phyloP scores from a whole-genome alignment of 1,139 yeast species.

The Magnusiomyces paraingens region DNA sequence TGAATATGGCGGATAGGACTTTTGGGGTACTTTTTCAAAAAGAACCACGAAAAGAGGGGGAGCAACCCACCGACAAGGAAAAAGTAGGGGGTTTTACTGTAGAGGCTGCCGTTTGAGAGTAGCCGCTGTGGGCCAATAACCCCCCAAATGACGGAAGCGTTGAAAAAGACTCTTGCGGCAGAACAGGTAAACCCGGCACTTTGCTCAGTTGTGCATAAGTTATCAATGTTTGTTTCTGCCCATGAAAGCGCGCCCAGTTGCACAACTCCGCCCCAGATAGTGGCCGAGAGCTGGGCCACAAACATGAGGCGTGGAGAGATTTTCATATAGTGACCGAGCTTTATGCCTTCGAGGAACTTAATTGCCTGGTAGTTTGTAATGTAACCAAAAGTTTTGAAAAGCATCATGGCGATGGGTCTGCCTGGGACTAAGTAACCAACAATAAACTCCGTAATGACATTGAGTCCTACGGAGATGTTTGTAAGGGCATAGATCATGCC shows the following conservation, averaged over 20 bases:
- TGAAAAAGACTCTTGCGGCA: slow-evolving; percentile 42
- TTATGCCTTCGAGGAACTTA: slow-evolving; percentile 50
- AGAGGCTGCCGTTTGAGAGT: slow-evolving; percentile 36
- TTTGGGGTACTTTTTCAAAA: slow-evolving; percentile 45
- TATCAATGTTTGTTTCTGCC: slow-evolving; percentile 40
- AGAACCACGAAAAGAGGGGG: slow-evolving; percentile 43
- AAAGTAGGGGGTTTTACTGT: slow-evolving; percentile 39
- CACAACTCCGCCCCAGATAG: slow-evolving; percentile 33
- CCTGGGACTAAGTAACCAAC: slow-evolving; percentile 62
- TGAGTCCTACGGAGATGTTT: slow-evolving; percentile 48
- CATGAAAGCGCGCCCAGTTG: slow-evolving; percentile 42
- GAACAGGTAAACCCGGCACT: slow-evolving; percentile 45
- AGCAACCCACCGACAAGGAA: slow-evolving; percentile 43
- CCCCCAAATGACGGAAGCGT: slow-evolving; percentile 61
- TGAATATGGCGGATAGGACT: slow-evolving; percentile 40
- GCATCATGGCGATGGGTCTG: slow-evolving; percentile 53
- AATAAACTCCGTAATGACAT: slow-evolving; percentile 55
- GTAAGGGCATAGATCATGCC: slow-evolving; percentile 51
- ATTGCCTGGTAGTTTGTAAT: slow-evolving; percentile 55
- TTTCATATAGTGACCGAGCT: slow-evolving; percentile 57
- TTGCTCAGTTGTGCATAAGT: slow-evolving; percentile 45
- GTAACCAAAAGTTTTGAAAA: slow-evolving; percentile 55
- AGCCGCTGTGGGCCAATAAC: slow-evolving; percentile 52
- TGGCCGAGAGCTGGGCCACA: slow-evolving; percentile 43
- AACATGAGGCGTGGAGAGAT: slow-evolving; percentile 57